A percentile compares a stretch with the other conserved stretches of the same genome.
Conservation (phyloP, 176 grass and related monocot species). For the Oryza officinalis region DNA sequence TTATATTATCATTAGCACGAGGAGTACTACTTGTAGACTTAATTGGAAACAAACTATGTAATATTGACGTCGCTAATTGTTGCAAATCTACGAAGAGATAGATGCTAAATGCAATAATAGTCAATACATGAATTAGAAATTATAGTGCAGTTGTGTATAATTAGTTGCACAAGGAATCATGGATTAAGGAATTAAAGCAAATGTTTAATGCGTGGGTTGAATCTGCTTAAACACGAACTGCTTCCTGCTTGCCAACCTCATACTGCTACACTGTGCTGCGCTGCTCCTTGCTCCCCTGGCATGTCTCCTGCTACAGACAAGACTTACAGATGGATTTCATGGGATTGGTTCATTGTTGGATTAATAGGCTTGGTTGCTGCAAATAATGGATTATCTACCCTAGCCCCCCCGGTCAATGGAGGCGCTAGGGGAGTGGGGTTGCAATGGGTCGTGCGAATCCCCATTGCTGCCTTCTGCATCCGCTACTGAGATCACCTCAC, state of each 20-base stretch:
- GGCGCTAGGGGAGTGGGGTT: neutral
- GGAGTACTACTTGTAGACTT: neutral
- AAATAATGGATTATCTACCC: neutral
- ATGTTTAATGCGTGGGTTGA: neutral
- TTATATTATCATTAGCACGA: no score
- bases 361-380: neutral
- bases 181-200: neutral
- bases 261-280: neutral
- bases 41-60: neutral
- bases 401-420: neutral
- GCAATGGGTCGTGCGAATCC: no score
- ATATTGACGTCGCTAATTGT: neutral
- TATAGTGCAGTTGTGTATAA: neutral
- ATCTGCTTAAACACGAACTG: neutral
- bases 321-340: neutral
- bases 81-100: neutral
- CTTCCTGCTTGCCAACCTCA: neutral
- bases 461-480: neutral
- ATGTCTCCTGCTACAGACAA: neutral
- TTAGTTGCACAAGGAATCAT: neutral
- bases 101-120: neutral
- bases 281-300: no score
- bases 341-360: neutral
- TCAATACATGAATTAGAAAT: neutral
- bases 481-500: neutral